Conservation (phyloP, 495 filamentous ascomycete genomes). For the Cercophora samala region DNA sequence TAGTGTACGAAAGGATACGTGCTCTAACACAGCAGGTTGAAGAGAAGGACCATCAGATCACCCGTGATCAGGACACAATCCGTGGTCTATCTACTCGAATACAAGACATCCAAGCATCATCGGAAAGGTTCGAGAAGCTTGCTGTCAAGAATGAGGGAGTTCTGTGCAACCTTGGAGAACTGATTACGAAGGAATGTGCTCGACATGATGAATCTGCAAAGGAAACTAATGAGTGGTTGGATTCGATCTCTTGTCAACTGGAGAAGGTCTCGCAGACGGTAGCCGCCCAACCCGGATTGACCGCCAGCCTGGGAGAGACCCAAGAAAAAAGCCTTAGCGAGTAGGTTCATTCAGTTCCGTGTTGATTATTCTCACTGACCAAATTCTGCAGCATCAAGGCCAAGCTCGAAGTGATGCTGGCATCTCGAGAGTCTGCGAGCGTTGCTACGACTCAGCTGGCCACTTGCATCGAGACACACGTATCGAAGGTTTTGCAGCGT, state of each 20-base stretch:
- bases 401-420: constrained; percentile 22
- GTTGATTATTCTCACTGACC: constrained; percentile 3
- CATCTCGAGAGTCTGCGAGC: constrained; percentile 3
- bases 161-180: constrained; percentile 23
- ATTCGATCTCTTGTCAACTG: constrained; percentile 16
- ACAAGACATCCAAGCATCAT: constrained; percentile 27
- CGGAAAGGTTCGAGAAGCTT: constrained; percentile 28
- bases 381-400: constrained; percentile 15
- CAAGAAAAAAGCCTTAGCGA: constrained; percentile 11
- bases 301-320: constrained; percentile 11
- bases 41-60: constrained; percentile 33
- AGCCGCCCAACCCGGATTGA: constrained; percentile 13
- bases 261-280: constrained; percentile 9
- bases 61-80: constrained; percentile 26
- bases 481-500: constrained; percentile 18
- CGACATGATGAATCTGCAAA: neutral
- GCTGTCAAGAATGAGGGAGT: constrained; percentile 33
- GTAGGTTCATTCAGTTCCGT: constrained; percentile 2
- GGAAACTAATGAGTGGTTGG: constrained; percentile 15
- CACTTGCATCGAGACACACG: constrained; percentile 17
- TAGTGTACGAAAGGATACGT: constrained; percentile 33
- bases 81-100: constrained; percentile 30
- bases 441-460: constrained; percentile 17
- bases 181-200: constrained; percentile 13
- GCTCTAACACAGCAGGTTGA: constrained; percentile 24